phyloP scores from a whole-genome alignment of 2,329 filamentous ascomycete genomes.

The Pyricularia grisea region DNA sequence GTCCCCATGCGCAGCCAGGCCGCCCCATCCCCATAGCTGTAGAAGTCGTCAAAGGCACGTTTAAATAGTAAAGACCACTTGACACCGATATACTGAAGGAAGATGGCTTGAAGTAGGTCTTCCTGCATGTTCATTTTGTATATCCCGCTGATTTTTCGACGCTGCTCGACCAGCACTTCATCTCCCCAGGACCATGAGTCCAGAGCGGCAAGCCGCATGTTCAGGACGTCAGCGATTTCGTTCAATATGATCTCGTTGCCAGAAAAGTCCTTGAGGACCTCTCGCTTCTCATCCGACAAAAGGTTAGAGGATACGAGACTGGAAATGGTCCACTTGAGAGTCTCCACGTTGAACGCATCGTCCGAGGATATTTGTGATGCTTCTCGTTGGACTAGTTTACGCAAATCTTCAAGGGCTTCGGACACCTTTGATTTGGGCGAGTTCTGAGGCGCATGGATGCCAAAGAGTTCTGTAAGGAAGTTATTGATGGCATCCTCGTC shows the following conservation, averaged over 20 bases:
- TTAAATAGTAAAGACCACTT: constrained; percentile 37
- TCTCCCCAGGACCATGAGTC: constrained; percentile 37
- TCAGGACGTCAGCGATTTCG: constrained; percentile 42
- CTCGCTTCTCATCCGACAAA: constrained; percentile 30
- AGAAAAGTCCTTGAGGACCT: constrained; percentile 32
- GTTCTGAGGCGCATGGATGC: neutral
- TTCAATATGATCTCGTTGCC: constrained; percentile 29
- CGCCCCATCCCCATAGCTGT: constrained; percentile 26
- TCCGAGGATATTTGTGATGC: constrained; percentile 11
- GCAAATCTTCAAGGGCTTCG: neutral
- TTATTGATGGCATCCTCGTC: constrained; percentile 19
- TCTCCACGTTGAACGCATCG: constrained; percentile 19
- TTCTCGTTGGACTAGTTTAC: neutral
- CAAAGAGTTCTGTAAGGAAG: neutral
- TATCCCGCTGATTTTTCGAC: constrained; percentile 36
- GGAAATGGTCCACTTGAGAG: constrained; percentile 28
- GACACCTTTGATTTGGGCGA: neutral
- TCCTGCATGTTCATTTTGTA: constrained; percentile 43
- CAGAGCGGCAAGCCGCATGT: constrained; percentile 36
- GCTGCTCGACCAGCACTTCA: constrained; percentile 29
- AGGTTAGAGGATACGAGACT: constrained; percentile 34
- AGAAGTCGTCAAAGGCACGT: constrained; percentile 18
- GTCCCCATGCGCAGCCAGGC: constrained; percentile 25
- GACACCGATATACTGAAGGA: constrained; percentile 39
- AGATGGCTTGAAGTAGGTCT: constrained; percentile 39